Evolutionary conservation across 768 basidiomycete species (phyloP), one percentile per base, ranked within the genome.

Genomic region (Termitomyces titanicus): DNA sequence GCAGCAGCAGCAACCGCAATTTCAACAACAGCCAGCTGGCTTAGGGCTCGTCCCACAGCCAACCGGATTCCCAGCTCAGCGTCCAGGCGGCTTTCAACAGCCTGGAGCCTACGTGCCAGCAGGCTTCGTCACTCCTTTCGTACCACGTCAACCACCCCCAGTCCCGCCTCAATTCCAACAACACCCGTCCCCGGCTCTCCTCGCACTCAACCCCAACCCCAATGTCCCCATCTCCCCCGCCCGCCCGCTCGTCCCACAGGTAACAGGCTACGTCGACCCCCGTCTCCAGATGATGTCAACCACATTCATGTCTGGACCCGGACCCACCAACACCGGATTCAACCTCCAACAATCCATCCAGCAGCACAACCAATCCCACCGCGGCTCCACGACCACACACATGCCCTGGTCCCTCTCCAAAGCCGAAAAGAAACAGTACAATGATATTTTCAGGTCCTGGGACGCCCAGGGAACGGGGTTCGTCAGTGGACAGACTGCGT

Each of bases 371-470:
- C 85, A 92, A 67, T 74, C 82, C 17, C 82, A 84, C 25, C 78
- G 85, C 6, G 89, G 89, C 15, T 79, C 83, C 2, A 67, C 81
- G 0, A 74, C 82, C 15, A 86, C 85, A 27, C 84, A 82, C 63
- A 77, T 97, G 37, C 84, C 92, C 0, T 99, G 97, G 97, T 82
- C 86, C 0, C 73, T 98, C 51, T 84, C 84, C 4, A 89, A 90
- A 69, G 80, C 83, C 5, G 97, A 99, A 77, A 95, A 95, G 80
- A 96, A 97, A 76, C 88, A 88, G 60, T 99, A 98, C 64, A 92
- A 98, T 67, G 82, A 89, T 64, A 95, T 98, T 64, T 99, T 99
- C 74, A 79, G 96, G 56, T 88, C 92, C n/a, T 99, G 97, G 97
- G 96, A 98, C 66, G 71, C 84, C 0, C 78, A 82, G 38, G 76